Percentiles rank a stretch among this genome's conserved stretches.
These are phyloP conservation scores for Rhododendron ferrugineum DNA, from an alignment of 148 eudicot species.

Conservation along the genomic window DNA sequence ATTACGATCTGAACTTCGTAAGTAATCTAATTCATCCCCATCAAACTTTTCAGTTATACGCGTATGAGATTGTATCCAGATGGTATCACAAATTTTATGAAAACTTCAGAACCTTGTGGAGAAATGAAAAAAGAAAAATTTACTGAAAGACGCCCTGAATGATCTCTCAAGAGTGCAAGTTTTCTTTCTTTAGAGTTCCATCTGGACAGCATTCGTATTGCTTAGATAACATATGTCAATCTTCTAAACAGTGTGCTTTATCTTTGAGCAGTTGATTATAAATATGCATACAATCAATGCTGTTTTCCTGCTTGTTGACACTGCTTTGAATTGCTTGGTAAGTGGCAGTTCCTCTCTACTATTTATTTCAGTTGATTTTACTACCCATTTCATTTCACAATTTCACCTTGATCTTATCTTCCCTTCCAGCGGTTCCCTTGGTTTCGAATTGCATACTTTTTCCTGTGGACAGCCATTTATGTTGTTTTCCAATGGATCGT, in stretches of 20 bases:
- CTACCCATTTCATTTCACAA: not conserved
- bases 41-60: not conserved
- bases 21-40: not conserved
- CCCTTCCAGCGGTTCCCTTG: slow-evolving; percentile 75
- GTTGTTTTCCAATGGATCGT: slow-evolving; percentile 79
- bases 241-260: not conserved
- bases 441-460: slow-evolving; percentile 82
- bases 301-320: slow-evolving; percentile 77
- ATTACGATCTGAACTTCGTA: slow-evolving; percentile 20
- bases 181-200: not conserved
- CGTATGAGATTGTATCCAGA: not conserved
- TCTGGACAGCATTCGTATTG: not conserved
- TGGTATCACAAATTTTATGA: not conserved
- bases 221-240: not conserved
- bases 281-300: slow-evolving; percentile 85
- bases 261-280: slow-evolving; percentile 52
- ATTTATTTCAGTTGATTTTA: not conserved
- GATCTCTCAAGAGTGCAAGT: not conserved
- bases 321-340: slow-evolving; percentile 79
- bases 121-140: not conserved
- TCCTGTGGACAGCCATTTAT: slow-evolving; percentile 68
- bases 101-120: not conserved
- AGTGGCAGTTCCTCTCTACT: slow-evolving; percentile 15
- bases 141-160: not conserved
- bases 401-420: not conserved